Conservation (phyloP, 2,329 filamentous ascomycete genomes). For the Capronia coronata region DNA sequence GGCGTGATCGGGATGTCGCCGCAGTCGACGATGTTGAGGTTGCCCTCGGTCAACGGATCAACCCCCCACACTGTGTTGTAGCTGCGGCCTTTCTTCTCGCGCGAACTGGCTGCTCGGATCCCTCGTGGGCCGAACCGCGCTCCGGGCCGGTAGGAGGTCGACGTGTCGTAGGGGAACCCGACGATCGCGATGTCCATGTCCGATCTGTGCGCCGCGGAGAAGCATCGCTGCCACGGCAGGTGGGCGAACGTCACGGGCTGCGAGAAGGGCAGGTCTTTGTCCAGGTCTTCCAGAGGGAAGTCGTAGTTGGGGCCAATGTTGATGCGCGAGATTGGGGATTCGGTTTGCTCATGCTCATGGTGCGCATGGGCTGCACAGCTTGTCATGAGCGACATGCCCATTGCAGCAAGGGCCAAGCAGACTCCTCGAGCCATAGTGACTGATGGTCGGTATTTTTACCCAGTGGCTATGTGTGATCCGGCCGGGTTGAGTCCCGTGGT, state of each 20-base stretch:
- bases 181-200: slow-evolving; percentile 32
- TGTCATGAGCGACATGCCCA: not conserved
- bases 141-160: slow-evolving; percentile 32
- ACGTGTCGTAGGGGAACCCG: slow-evolving; percentile 34
- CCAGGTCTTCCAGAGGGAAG: slow-evolving; percentile 29
- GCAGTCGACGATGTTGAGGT: slow-evolving; percentile 64
- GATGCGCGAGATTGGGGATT: slow-evolving; percentile 4
- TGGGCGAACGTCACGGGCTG: slow-evolving; percentile 32
- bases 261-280: slow-evolving; percentile 31
- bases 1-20: slow-evolving; percentile 80
- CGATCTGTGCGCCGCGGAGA: slow-evolving; percentile 25
- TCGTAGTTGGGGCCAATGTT: slow-evolving; percentile 26
- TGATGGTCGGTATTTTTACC: too few relatives aligned
- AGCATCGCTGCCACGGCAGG: slow-evolving; percentile 30
- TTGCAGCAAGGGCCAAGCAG: not conserved
- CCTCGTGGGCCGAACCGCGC: slow-evolving; percentile 33
- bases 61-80: slow-evolving; percentile 31
- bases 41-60: slow-evolving; percentile 28
- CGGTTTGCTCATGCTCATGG: not conserved
- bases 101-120: slow-evolving; percentile 31
- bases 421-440: not conserved
- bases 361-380: not conserved
- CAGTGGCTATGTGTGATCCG: too few relatives aligned
- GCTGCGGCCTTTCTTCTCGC: slow-evolving; percentile 31
- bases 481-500: too few relatives aligned